Evolutionary conservation across 2,329 filamentous ascomycete species (phyloP).

Genomic region (Claviceps sp.): DNA sequence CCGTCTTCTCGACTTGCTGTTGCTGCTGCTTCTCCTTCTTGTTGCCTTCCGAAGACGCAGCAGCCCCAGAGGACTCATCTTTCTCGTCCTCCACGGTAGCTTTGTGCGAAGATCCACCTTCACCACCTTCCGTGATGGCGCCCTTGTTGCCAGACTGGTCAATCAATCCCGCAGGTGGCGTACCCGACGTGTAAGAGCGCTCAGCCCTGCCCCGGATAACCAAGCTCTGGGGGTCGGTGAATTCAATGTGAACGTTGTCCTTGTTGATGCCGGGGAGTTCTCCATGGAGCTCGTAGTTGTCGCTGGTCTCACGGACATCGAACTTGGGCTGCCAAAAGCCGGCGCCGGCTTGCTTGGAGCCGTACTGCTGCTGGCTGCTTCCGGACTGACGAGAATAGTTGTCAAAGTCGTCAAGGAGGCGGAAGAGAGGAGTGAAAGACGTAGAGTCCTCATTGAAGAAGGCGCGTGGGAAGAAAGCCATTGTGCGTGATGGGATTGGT

Average conservation of each 20-base stretch:
- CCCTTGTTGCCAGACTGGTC: constrained; percentile 20
- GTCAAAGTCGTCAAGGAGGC: constrained; percentile 44
- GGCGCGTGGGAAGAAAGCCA: constrained; percentile 46
- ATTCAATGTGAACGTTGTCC: constrained; percentile 60
- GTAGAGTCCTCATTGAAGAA: constrained; percentile 34
- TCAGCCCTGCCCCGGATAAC: constrained; percentile 54
- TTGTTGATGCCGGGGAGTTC: constrained; percentile 62
- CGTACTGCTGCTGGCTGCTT: constrained; percentile 3
- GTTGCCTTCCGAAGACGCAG: constrained; percentile 7
- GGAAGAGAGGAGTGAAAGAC: constrained; percentile 42
- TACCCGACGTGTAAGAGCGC: constrained; percentile 37
- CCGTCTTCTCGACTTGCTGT: constrained; percentile 16
- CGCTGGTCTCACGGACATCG: constrained; percentile 53
- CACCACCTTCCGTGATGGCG: constrained; percentile 23
- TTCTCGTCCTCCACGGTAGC: constrained; percentile 47
- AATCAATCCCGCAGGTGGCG: constrained; percentile 29
- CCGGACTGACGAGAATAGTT: constrained; percentile 27
- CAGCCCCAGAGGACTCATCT: constrained; percentile 8
- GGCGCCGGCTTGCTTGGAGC: constrained; percentile 10
- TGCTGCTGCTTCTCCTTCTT: not conserved
- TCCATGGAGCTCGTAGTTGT: constrained; percentile 58
- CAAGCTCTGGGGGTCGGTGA: constrained; percentile 57
- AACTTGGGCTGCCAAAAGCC: constrained; percentile 54
- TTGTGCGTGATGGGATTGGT: constrained; percentile 25
- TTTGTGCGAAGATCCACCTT: constrained; percentile 26